A percentile compares a stretch with the other conserved stretches of the same genome.
These are phyloP conservation scores for Colletotrichum sp. DNA, from an alignment of 2,329 filamentous ascomycete genomes.

Conservation along the genomic window DNA sequence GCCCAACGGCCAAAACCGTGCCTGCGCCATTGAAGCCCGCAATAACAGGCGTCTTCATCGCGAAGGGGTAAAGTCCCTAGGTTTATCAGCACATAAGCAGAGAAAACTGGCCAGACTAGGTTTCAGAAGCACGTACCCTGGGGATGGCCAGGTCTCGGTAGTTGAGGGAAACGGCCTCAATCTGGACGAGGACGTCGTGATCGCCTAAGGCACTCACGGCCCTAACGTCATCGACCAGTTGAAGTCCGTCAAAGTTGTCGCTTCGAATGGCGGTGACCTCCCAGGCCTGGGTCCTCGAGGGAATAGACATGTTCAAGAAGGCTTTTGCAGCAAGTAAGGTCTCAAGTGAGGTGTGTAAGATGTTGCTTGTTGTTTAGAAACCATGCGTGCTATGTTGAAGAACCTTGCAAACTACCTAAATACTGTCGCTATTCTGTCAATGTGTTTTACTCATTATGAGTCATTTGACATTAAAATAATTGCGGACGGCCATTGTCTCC, in stretches of 20 bases:
- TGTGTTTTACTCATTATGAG: accelerated
- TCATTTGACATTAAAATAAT: neutral
- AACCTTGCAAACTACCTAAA: neutral
- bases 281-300: neutral
- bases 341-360: neutral
- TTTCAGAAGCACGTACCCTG: neutral
- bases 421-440: neutral
- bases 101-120: too few species aligned
- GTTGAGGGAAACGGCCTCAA: neutral
- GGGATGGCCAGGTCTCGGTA: neutral
- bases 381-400: neutral
- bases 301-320: accelerated
- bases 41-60: neutral
- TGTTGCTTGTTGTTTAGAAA: neutral
- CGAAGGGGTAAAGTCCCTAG: neutral
- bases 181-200: neutral
- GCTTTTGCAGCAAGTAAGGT: neutral
- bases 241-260: neutral
- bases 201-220: neutral
- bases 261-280: neutral
- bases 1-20: neutral
- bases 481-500: accelerated
- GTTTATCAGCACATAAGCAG: neutral
- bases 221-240: neutral
- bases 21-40: neutral